Percentiles rank a stretch among this genome's conserved stretches.
Evolutionary conservation across 139 green algal genomes (phyloP).

Genomic region (Chlamydomonas incerta): DNA sequence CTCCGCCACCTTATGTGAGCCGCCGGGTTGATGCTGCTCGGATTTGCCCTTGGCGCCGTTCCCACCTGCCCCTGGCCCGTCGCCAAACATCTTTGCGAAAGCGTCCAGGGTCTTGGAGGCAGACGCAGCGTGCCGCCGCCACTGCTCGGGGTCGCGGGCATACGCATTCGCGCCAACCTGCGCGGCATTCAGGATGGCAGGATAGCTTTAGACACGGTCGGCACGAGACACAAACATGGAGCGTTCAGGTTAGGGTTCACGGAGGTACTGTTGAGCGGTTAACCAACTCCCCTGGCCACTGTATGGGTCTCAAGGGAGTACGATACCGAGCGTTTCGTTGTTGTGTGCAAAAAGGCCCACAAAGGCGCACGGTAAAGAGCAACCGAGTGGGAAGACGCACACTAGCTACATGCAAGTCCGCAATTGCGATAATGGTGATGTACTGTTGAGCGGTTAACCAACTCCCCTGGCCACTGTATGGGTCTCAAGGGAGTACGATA

Average conservation of each 20-base stretch:
- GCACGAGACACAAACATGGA: too few species aligned
- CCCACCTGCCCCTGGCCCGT: background rate
- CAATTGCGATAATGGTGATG: too few species aligned
- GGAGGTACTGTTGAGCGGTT: background rate
- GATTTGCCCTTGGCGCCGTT: background rate
- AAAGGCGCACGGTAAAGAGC: conserved; percentile 11
- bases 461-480: conserved; percentile 20
- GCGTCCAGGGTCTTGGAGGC: conserved; percentile 28
- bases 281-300: conserved; percentile 24
- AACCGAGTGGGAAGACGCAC: conserved; percentile 40
- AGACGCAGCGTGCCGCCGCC: conserved; percentile 23
- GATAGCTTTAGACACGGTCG: too few species aligned
- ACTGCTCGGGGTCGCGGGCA: conserved; percentile 47
- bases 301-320: conserved; percentile 26
- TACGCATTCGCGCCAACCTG: conserved; percentile 46
- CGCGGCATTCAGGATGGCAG: too few species aligned
- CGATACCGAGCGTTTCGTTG: conserved; percentile 33
- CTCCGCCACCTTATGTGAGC: background rate
- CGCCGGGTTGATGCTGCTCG: background rate
- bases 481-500: conserved; percentile 35
- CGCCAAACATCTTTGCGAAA: conserved; percentile 34
- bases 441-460: conserved; percentile 8
- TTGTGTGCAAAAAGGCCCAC: conserved; percentile 36
- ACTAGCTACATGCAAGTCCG: too few species aligned
- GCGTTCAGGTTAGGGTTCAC: too few species aligned